Evolutionary conservation across 495 filamentous ascomycete species (phyloP).

Genomic region (Bombardia bombarda): DNA sequence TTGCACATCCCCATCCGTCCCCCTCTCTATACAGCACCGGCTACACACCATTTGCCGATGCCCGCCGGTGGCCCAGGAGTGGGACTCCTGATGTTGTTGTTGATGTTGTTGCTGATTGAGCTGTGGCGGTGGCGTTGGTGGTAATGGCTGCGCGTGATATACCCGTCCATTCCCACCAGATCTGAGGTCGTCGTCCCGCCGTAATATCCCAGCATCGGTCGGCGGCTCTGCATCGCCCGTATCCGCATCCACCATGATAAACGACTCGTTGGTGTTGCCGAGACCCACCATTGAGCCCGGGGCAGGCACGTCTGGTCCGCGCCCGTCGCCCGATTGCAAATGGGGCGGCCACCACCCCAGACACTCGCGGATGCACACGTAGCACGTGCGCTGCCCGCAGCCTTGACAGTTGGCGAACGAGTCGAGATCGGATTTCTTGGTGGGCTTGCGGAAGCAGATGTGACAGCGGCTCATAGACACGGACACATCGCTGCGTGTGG

Average conservation of each 20-base stretch:
- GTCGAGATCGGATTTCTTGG: constrained; percentile 40
- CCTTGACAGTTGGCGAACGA: constrained; percentile 38
- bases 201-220: too few relatives aligned
- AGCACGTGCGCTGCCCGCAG: constrained; percentile 39
- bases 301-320: too few relatives aligned
- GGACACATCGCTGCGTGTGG: constrained; percentile 5
- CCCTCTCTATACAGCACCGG: constrained; percentile 38
- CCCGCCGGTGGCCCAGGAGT: constrained; percentile 24
- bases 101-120: too few relatives aligned
- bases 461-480: constrained; percentile 34
- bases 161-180: too few relatives aligned
- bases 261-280: constrained; percentile 16
- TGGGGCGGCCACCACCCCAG: constrained; percentile 26
- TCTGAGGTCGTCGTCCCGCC: too few relatives aligned
- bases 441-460: constrained; percentile 40
- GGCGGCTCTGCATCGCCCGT: constrained; percentile 1
- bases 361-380: constrained; percentile 40
- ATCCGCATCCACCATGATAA: constrained; percentile 34
- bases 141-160: too few relatives aligned
- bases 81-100: constrained; percentile 1
- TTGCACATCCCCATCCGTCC: constrained; percentile 37
- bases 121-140: too few relatives aligned
- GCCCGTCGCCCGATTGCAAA: too few relatives aligned
- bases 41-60: constrained; percentile 38
- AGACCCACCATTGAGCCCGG: not conserved